A percentile compares a stretch with the other conserved stretches of the same genome.
These are phyloP conservation scores for Coprinopsis strossmayeri DNA, from an alignment of 768 basidiomycete genomes.

Conservation along the genomic window DNA sequence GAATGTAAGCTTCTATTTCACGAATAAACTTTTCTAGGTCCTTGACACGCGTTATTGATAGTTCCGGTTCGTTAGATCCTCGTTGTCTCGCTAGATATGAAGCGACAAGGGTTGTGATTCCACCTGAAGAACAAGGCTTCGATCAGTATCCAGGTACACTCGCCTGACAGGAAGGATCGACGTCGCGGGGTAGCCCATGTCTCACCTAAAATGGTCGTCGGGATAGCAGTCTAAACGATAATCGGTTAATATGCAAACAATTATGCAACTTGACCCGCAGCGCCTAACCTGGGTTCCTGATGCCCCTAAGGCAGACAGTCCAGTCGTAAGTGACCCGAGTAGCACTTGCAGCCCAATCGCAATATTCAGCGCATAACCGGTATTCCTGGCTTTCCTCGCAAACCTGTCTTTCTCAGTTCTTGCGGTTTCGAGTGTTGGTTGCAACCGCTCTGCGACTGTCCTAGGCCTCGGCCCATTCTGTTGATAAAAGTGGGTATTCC, in stretches of 20 bases:
- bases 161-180: too few relatives aligned
- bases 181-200: not conserved
- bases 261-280: too few relatives aligned
- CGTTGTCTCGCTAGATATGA: constrained; percentile 67
- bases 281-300: constrained; percentile 34
- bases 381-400: constrained; percentile 36
- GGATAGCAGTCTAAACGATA: constrained; percentile 29
- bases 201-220: constrained; percentile 32
- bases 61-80: constrained; percentile 65
- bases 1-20: constrained; percentile 47
- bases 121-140: constrained; percentile 40
- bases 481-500: not conserved
- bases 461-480: constrained; percentile 11
- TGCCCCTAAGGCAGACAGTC: constrained; percentile 42
- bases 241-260: too few relatives aligned
- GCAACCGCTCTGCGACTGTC: constrained; percentile 46
- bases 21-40: constrained; percentile 65
- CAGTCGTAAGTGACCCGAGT: constrained; percentile 63
- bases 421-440: constrained; percentile 47
- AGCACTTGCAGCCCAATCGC: constrained; percentile 61
- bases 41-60: constrained; percentile 47
- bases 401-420: constrained; percentile 39
- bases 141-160: too few relatives aligned
- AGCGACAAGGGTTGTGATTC: constrained; percentile 60
- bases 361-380: constrained; percentile 30